Evolutionary conservation across 192 early-diverging fungal genomes (phyloP).

Genomic region (Gaertneriomyces semiglobifer): DNA sequence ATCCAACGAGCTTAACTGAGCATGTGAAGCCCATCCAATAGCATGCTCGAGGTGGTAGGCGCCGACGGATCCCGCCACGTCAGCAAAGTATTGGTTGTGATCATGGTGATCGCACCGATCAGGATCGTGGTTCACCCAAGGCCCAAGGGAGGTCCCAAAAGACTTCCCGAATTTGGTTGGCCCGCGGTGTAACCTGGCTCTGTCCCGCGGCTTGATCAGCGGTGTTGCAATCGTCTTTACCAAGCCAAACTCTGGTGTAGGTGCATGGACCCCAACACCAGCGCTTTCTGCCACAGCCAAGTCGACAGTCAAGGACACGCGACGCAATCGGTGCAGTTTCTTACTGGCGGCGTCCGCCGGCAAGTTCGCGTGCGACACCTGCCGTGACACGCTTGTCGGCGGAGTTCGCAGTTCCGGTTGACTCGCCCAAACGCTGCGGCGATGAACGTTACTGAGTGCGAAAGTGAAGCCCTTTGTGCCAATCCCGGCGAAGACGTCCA

Average conservation of each 20-base stretch:
- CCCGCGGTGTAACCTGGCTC: not conserved
- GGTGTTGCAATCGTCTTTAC: slow-evolving; percentile 5
- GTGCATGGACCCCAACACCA: not conserved
- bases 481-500: slow-evolving; percentile 24
- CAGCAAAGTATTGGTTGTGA: slow-evolving; percentile 10
- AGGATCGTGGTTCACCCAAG: slow-evolving; percentile 25
- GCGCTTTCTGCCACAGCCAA: slow-evolving; percentile 5
- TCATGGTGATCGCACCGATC: slow-evolving; percentile 22
- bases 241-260: not conserved
- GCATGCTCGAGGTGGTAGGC: slow-evolving; percentile 16
- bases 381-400: not conserved
- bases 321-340: slow-evolving; percentile 13
- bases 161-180: slow-evolving; percentile 2
- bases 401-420: not conserved
- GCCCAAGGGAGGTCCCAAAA: slow-evolving; percentile 23
- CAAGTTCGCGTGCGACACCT: not conserved
- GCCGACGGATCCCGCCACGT: slow-evolving; percentile 9
- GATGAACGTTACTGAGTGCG: slow-evolving; percentile 4
- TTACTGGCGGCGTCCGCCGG: not conserved
- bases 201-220: slow-evolving; percentile 6
- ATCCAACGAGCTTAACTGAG: not conserved
- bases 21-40: slow-evolving; percentile 23
- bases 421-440: slow-evolving; percentile 13
- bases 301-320: slow-evolving; percentile 14
- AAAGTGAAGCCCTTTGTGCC: slow-evolving; percentile 25